Conservation (phyloP, 176 grass and related monocot genomes). For the Panicum miliaceum region DNA sequence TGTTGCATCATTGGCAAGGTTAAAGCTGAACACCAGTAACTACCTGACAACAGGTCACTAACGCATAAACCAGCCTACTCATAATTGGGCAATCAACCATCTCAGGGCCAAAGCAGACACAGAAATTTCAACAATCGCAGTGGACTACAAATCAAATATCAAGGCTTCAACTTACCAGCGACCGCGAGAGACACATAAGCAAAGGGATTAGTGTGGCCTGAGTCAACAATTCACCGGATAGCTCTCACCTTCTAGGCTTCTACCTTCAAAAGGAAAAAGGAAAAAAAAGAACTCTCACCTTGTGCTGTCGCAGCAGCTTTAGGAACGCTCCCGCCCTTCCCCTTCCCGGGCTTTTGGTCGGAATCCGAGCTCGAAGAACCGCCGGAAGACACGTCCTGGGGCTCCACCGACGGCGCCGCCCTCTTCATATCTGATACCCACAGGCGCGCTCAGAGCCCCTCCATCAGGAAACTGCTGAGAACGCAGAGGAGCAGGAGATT, state of each 20-base stretch:
- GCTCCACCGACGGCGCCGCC: slow-evolving; percentile 59
- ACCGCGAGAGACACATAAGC: neutral
- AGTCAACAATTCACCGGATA: neutral
- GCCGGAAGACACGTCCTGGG: slow-evolving; percentile 47
- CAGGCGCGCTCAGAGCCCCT: neutral
- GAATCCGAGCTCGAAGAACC: slow-evolving; percentile 68
- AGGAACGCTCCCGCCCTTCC: slow-evolving; percentile 36
- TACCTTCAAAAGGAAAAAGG: too few species aligned
- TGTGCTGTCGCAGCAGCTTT: slow-evolving; percentile 42
- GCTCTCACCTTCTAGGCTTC: slow-evolving; percentile 42
- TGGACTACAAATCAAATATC: neutral
- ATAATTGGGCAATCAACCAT: neutral
- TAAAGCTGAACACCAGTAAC: neutral
- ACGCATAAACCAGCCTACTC: neutral
- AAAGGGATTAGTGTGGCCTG: neutral
- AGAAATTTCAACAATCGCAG: neutral
- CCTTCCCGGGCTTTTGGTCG: slow-evolving; percentile 39
- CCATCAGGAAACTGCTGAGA: neutral
- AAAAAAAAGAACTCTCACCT: slow-evolving; percentile 29
- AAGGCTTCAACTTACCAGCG: neutral
- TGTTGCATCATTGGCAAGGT: neutral
- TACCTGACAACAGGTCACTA: neutral
- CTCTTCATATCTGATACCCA: slow-evolving; percentile 71
- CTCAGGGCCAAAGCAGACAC: neutral
- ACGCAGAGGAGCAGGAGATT: neutral